Conservation (phyloP, 768 basidiomycete genomes). For the Lyophyllum semitale region DNA sequence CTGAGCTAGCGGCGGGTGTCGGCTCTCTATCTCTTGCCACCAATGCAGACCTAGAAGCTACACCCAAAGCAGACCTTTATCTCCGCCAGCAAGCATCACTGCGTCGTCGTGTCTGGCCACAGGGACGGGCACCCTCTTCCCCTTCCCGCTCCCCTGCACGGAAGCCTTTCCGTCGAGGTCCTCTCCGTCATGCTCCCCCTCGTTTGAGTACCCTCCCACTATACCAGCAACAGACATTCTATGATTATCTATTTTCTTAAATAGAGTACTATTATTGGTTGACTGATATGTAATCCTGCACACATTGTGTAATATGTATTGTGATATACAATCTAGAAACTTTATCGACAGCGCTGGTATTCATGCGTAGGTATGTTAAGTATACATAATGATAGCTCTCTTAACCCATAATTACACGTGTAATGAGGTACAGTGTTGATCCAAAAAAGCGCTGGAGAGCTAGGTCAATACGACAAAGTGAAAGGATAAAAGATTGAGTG, state of each 20-base stretch:
- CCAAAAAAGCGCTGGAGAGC: slow-evolving; percentile 28
- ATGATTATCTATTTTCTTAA: slow-evolving; percentile 47
- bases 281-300: slow-evolving; percentile 1
- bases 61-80: slow-evolving; percentile 24
- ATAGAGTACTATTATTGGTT: neutral
- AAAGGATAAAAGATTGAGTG: slow-evolving; percentile 7
- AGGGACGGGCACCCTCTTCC: slow-evolving; percentile 44
- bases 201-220: slow-evolving; percentile 2
- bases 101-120: slow-evolving; percentile 30
- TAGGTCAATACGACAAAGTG: slow-evolving; percentile 1
- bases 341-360: neutral
- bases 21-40: slow-evolving; percentile 33
- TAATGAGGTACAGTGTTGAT: slow-evolving; percentile 30
- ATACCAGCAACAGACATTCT: slow-evolving; percentile 31
- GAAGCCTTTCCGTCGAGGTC: slow-evolving; percentile 30
- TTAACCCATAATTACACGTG: slow-evolving; percentile 29
- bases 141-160: slow-evolving; percentile 55
- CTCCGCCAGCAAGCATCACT: slow-evolving; percentile 35
- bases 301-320: slow-evolving; percentile 4
- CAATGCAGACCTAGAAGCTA: slow-evolving; percentile 9
- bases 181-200: slow-evolving; percentile 9
- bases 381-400: slow-evolving; percentile 4
- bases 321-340: slow-evolving; percentile 1
- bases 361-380: slow-evolving; percentile 9
- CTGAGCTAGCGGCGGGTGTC: slow-evolving; percentile 31